Evolutionary conservation across 495 filamentous ascomycete species (phyloP).

Genomic region (Tuber aestivum): DNA sequence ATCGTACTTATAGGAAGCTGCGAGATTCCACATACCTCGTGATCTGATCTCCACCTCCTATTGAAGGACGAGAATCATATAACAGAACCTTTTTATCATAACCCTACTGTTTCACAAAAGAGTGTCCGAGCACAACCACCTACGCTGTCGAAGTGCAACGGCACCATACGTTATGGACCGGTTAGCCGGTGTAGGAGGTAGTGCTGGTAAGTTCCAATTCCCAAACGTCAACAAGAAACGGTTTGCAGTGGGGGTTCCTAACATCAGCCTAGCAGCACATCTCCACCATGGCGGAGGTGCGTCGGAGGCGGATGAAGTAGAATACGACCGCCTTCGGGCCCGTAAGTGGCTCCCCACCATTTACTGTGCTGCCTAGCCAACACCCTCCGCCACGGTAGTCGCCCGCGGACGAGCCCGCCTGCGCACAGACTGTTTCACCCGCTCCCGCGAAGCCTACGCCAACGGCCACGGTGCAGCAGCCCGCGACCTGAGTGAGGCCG

Average conservation of each 20-base stretch:
- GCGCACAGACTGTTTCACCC: conserved; percentile 65
- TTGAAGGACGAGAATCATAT: not conserved
- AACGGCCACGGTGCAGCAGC: conserved; percentile 71
- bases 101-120: not conserved
- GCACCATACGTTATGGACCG: not conserved
- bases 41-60: not conserved
- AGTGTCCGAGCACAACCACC: not conserved
- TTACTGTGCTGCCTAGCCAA: not conserved
- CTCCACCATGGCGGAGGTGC: conserved; percentile 28
- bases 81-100: not conserved
- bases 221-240: not conserved
- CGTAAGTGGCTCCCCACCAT: conserved; percentile 32
- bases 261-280: not conserved
- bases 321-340: conserved; percentile 86
- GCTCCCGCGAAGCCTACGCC: conserved; percentile 75
- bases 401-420: conserved; percentile 72
- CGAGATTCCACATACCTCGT: not conserved
- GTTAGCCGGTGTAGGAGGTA: not conserved
- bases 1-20: not conserved
- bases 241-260: not conserved
- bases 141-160: not conserved
- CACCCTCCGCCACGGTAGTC: conserved; percentile 40
- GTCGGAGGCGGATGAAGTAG: conserved; percentile 62
- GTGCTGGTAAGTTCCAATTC: not conserved
- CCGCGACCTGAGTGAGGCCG: conserved; percentile 74